Percentiles rank a stretch among this genome's conserved stretches.
Conservation (phyloP, 1,284 basidiomycete species). For the Pulveroboletus sp. region DNA sequence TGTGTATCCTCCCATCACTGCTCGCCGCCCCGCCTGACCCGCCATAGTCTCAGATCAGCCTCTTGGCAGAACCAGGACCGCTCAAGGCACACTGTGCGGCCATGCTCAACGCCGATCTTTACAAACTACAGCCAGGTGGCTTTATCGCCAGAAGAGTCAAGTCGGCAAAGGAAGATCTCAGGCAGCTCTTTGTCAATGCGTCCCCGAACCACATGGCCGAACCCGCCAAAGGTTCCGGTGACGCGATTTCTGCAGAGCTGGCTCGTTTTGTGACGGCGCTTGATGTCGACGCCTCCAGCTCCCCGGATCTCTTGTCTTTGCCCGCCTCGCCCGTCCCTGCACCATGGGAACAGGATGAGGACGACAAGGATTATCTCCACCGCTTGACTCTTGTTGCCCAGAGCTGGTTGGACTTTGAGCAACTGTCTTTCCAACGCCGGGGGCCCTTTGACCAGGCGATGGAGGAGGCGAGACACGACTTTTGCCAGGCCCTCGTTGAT, state of each 20-base stretch:
- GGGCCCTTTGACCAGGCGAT: neutral
- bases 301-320: neutral
- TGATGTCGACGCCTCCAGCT: neutral
- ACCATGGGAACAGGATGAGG: neutral
- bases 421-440: neutral
- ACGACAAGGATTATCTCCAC: neutral
- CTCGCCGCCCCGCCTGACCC: neutral
- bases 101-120: neutral
- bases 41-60: neutral
- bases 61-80: neutral
- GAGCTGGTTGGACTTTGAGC: slow-evolving; percentile 7
- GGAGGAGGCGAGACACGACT: slow-evolving; percentile 6
- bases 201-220: neutral
- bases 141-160: neutral
- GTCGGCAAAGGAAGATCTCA: neutral
- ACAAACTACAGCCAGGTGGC: neutral
- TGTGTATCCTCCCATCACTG: neutral
- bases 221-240: neutral
- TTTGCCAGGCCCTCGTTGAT: slow-evolving; percentile 6
- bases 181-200: neutral
- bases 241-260: neutral
- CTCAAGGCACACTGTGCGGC: neutral
- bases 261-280: neutral
- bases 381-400: neutral
- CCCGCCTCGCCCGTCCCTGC: neutral